phyloP scores from a whole-genome alignment of 768 basidiomycete genomes.

The Podaxis pistillaris region DNA sequence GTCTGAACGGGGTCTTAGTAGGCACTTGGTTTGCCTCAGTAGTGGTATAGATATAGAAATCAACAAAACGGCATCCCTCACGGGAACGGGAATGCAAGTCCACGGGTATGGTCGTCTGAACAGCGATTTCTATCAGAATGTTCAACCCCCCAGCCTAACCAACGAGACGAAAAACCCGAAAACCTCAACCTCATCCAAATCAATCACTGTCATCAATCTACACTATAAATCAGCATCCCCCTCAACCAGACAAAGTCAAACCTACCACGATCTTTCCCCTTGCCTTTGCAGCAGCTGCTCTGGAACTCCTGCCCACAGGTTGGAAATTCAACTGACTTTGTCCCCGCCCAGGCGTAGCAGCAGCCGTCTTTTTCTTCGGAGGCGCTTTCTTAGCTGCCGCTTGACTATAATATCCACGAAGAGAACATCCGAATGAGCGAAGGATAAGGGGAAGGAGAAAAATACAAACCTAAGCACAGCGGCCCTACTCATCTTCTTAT shows the following conservation, averaged over 20 bases:
- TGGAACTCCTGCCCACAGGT: constrained; percentile 53
- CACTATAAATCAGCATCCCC: constrained; percentile 20
- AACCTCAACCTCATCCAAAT: background rate
- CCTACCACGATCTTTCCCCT: constrained; percentile 59
- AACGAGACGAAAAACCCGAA: background rate
- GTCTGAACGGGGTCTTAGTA: too few relatives aligned
- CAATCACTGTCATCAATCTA: constrained; percentile 21
- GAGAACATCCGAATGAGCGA: background rate
- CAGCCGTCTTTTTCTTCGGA: constrained; percentile 54
- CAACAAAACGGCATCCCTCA: too few relatives aligned
- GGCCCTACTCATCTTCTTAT: constrained; percentile 61
- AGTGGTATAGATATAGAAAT: too few relatives aligned
- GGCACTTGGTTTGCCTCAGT: too few relatives aligned
- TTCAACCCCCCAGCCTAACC: background rate
- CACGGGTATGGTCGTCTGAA: too few relatives aligned
- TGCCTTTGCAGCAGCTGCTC: constrained; percentile 71
- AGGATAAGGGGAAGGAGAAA: background rate
- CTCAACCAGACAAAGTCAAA: constrained; percentile 18
- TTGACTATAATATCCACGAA: constrained; percentile 25
- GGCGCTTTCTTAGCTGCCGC: constrained; percentile 40
- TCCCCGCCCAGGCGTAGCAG: constrained; percentile 27
- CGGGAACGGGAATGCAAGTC: too few relatives aligned
- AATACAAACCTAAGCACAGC: constrained; percentile 58
- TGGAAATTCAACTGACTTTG: constrained; percentile 66
- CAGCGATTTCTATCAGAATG: background rate